Evolutionary conservation across 1,284 basidiomycete species (phyloP).

Genomic region (Ustilago vetiveriae): DNA sequence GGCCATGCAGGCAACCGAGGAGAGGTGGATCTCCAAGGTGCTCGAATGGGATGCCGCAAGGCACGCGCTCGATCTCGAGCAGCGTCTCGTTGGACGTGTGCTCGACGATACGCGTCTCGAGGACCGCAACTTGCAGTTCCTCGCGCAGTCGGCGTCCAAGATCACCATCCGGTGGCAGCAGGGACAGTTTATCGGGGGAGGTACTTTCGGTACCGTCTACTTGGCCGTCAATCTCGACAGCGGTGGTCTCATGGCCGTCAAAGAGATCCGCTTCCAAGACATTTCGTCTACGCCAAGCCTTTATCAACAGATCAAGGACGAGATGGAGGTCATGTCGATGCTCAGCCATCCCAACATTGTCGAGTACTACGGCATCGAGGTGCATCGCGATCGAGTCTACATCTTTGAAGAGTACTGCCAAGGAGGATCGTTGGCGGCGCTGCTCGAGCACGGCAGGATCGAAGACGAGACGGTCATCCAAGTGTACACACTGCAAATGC

Average conservation of each 20-base stretch:
- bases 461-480: conserved; percentile 97
- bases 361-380: conserved; percentile 99
- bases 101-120: conserved; percentile 65
- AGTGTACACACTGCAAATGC: conserved; percentile 95
- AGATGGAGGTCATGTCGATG: conserved; percentile 98
- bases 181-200: conserved; percentile 94
- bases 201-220: conserved; percentile 89
- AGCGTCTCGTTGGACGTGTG: conserved; percentile 62
- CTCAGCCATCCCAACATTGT: conserved; percentile 97
- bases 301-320: conserved; percentile 92
- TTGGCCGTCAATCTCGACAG: conserved; percentile 96
- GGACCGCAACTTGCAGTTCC: conserved; percentile 63
- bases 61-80: conserved; percentile 57
- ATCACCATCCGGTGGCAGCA: conserved; percentile 99
- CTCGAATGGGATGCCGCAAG: conserved; percentile 60
- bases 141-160: conserved; percentile 74
- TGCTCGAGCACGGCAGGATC: conserved; percentile 92
- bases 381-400: conserved; percentile 97
- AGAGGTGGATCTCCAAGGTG: conserved; percentile 54
- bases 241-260: conserved; percentile 97
- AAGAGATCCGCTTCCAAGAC: conserved; percentile 98
- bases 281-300: conserved; percentile 73
- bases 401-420: conserved; percentile 99
- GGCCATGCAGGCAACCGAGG: conserved; percentile 56
- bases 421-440: conserved; percentile 87